Conservation (phyloP, 306 rosid genomes). For the Ormosia semicastrata region DNA sequence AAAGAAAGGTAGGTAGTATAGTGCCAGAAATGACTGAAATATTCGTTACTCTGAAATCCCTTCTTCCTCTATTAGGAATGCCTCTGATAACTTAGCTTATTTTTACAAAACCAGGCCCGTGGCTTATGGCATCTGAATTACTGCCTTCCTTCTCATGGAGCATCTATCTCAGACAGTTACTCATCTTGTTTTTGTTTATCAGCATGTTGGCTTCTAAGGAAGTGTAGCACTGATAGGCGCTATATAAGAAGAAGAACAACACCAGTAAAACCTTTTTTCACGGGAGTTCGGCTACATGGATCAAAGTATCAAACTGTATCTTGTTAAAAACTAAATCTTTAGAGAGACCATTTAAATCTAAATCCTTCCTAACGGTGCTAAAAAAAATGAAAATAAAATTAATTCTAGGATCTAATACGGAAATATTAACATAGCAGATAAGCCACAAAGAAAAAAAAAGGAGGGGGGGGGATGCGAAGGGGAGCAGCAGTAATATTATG, state of each 20-base stretch:
- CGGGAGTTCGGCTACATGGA: too few relatives aligned
- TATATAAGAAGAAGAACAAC: constrained; percentile 11
- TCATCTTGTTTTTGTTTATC: constrained; percentile 51
- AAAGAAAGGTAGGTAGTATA: not conserved
- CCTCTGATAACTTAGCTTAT: constrained; percentile 19
- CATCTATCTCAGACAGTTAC: constrained; percentile 28
- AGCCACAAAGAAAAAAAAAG: not conserved
- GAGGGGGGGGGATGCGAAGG: too few relatives aligned
- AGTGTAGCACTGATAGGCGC: constrained; percentile 80
- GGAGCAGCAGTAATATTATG: not conserved
- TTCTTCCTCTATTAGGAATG: constrained; percentile 16
- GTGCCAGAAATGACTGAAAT: constrained; percentile 16
- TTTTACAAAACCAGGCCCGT: constrained; percentile 4
- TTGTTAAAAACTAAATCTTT: too few relatives aligned
- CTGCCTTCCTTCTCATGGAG: not conserved
- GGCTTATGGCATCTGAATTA: constrained; percentile 14
- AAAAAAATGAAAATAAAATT: not conserved
- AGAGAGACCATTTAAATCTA: too few relatives aligned
- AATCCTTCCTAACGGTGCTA: not conserved
- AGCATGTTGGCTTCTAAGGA: constrained; percentile 60
- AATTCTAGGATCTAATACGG: constrained; percentile 5
- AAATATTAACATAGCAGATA: not conserved
- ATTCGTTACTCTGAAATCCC: constrained; percentile 17
- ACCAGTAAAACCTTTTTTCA: too few relatives aligned
- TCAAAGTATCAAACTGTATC: too few relatives aligned